Base-by-base conservation (phyloP, 2,329 filamentous ascomycete genomes). In the Xylariomycetidae sp. region DNA sequence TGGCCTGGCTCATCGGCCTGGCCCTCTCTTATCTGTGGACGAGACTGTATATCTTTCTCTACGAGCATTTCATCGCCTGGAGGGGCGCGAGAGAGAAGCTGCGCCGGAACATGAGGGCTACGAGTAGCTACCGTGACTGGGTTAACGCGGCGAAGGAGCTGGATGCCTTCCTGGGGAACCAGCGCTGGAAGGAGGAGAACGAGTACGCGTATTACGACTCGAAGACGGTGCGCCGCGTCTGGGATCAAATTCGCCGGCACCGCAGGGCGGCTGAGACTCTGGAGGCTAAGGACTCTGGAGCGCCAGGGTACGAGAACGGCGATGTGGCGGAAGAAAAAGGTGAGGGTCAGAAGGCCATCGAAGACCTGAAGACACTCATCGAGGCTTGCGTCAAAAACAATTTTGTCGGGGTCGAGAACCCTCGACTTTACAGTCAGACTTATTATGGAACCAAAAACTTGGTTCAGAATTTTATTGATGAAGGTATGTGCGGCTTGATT, bases 361-460 rank as follows among this genome's bases (percentile, higher is more conserved):
- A 90, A 42, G 87, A 92, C 34, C 69, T 98, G 34, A 82, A 80
- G 41, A 73, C 74, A 1, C 63, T 97, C 38, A 68, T 94, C 14
- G 88, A 95, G 64, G 87, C 86, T 11, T 97, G 89, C 56, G 84
- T 96, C 49, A 98, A 96, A 72, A 94, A 89, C 62, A 97, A 98
- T 56, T 98, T 97, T 61, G 88, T 87, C 13, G 92, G 92, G 0
- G 82, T 95, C 11, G 92, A 98, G 60, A 97, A 95, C 51, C 80
- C 90, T 8, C 77, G 88, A 34, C 65, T 98, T n/a, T 98, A 98
- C 58, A 94, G 87, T 51, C 89, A 97, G 64, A 94, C 90, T 3
- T 98, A 98, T 57, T 95, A 88, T 49, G 92, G 92, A 19, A 97
- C 92, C n/a, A 98, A 98, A 61, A 79, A 92, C 41, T 63, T 96